Evolutionary conservation across 192 early-diverging fungal species (phyloP).

Genomic region (Spizellomyces punctatus): DNA sequence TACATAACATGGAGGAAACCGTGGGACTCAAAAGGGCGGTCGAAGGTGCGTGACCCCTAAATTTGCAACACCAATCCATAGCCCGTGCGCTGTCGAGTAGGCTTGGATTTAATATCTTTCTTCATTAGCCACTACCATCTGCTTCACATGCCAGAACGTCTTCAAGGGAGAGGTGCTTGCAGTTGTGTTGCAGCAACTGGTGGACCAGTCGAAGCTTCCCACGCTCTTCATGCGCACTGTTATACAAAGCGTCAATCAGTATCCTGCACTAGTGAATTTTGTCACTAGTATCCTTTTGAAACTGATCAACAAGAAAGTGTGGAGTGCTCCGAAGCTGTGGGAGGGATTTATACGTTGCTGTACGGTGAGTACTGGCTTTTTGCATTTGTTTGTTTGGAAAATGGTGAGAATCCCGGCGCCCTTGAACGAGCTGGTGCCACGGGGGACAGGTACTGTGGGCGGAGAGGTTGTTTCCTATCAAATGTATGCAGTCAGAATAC

Average conservation of each 20-base stretch:
- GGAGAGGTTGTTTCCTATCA: no score
- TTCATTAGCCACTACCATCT: slow-evolving; percentile 68
- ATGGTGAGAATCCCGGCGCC: no score
- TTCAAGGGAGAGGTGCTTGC: slow-evolving; percentile 74
- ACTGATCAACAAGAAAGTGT: slow-evolving; percentile 68
- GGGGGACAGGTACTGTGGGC: no score
- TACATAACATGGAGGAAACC: slow-evolving; percentile 71
- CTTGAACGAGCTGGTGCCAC: no score
- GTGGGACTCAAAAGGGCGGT: slow-evolving; percentile 65
- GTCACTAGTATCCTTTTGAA: slow-evolving; percentile 60
- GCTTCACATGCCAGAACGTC: slow-evolving; percentile 65
- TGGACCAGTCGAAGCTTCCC: slow-evolving; percentile 68
- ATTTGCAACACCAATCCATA: not conserved
- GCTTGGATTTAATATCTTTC: not conserved
- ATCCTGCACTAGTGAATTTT: slow-evolving; percentile 62
- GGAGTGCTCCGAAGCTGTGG: slow-evolving; percentile 71
- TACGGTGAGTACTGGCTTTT: slow-evolving; percentile 44
- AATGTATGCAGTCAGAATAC: no score
- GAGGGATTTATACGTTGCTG: slow-evolving; percentile 73
- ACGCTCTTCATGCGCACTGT: slow-evolving; percentile 78
- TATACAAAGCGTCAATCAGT: slow-evolving; percentile 66
- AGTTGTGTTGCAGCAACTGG: slow-evolving; percentile 66
- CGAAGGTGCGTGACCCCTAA: slow-evolving; percentile 57
- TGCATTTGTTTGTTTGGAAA: not conserved
- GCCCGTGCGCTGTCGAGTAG: not conserved